A percentile compares a stretch with the other conserved stretches of the same genome.
Evolutionary conservation across 306 rosid species (phyloP).

Genomic region (Rubus idaeus): DNA sequence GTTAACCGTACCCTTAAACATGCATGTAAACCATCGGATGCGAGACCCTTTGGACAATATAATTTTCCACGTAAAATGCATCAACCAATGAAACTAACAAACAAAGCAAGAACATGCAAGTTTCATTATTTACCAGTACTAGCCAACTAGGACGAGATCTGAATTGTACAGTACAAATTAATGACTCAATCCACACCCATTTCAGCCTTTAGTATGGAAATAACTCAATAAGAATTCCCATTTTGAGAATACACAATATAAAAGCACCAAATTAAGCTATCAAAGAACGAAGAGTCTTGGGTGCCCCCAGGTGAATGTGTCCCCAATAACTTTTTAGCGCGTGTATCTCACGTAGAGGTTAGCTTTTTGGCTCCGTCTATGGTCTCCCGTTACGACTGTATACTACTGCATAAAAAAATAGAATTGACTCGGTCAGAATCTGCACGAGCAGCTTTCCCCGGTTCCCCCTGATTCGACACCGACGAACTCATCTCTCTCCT

Average conservation of each 20-base stretch:
- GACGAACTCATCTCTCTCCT: too few relatives aligned
- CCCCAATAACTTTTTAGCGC: too few relatives aligned
- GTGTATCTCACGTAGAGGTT: too few relatives aligned
- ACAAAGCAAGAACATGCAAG: conserved; percentile 20
- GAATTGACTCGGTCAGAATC: too few relatives aligned
- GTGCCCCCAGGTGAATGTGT: too few relatives aligned
- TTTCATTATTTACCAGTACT: not conserved
- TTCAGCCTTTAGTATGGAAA: not conserved
- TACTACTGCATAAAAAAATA: too few relatives aligned
- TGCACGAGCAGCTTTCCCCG: too few relatives aligned
- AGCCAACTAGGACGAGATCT: not conserved
- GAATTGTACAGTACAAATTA: not conserved
- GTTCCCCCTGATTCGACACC: too few relatives aligned
- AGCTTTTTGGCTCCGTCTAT: too few relatives aligned
- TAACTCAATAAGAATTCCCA: not conserved
- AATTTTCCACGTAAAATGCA: not conserved
- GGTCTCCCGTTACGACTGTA: too few relatives aligned
- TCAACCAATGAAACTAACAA: conserved; percentile 1
- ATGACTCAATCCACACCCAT: not conserved
- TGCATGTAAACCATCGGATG: conserved; percentile 7
- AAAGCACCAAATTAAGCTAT: not conserved
- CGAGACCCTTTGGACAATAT: not conserved
- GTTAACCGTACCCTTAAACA: too few relatives aligned
- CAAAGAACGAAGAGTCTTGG: too few relatives aligned
- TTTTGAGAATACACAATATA: not conserved